Evolutionary conservation across 768 basidiomycete genomes (phyloP).

Genomic region (Calocera viscosa): DNA sequence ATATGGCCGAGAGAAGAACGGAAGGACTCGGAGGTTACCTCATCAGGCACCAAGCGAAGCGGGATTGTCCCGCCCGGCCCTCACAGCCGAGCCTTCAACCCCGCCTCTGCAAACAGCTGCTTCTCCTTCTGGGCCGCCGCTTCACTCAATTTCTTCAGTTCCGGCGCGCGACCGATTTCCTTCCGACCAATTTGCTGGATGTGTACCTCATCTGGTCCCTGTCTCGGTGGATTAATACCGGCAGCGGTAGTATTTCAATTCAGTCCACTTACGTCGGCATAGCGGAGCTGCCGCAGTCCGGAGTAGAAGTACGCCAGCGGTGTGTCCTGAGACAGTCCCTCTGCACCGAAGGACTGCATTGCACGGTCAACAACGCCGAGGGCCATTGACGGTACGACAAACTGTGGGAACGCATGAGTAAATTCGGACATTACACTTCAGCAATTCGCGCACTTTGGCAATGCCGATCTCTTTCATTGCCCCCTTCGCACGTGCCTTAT

Average conservation of each 20-base stretch:
- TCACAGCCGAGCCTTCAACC: slow-evolving; percentile 14
- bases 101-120: slow-evolving; percentile 26
- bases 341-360: slow-evolving; percentile 93
- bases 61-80: background rate
- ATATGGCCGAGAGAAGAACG: background rate
- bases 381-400: slow-evolving; percentile 87
- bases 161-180: slow-evolving; percentile 68
- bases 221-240: slow-evolving; percentile 14
- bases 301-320: slow-evolving; percentile 69
- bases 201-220: slow-evolving; percentile 69
- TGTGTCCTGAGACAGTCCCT: slow-evolving; percentile 85
- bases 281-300: slow-evolving; percentile 69
- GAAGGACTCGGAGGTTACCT: background rate
- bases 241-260: background rate
- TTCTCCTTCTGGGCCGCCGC: slow-evolving; percentile 51
- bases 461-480: slow-evolving; percentile 96
- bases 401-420: slow-evolving; percentile 38
- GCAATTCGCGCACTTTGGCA: slow-evolving; percentile 57
- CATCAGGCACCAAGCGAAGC: background rate
- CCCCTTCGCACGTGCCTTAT: slow-evolving; percentile 80
- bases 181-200: slow-evolving; percentile 88
- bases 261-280: slow-evolving; percentile 59
- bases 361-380: slow-evolving; percentile 82
- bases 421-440: background rate
- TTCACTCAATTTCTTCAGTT: slow-evolving; percentile 40